Percentiles rank a stretch among this genome's conserved stretches.
These are phyloP conservation scores for Saccharomycopsis vini DNA, from an alignment of 805 yeast species.

Conservation along the genomic window DNA sequence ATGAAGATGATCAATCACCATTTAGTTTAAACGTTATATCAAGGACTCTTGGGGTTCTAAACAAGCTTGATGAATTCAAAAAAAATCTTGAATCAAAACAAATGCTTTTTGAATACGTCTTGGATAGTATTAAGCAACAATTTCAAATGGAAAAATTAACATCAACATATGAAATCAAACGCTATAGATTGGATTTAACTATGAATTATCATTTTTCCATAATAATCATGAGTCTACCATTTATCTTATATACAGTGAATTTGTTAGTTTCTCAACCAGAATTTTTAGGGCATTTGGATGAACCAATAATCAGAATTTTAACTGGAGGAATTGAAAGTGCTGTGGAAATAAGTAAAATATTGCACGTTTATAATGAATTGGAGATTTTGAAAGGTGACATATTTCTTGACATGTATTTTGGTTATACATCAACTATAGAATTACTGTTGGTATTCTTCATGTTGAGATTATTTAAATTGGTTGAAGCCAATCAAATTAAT, in stretches of 20 bases:
- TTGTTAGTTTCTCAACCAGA: conserved; percentile 25
- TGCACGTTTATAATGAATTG: conserved; percentile 28
- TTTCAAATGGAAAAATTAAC: conserved; percentile 23
- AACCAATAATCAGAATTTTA: conserved; percentile 33
- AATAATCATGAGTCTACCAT: conserved; percentile 35
- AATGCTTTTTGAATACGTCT: conserved; percentile 1
- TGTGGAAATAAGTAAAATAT: conserved; percentile 30
- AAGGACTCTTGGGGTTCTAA: conserved; percentile 31
- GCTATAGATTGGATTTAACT: conserved; percentile 35
- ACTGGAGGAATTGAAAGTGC: conserved; percentile 35
- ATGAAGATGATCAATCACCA: conserved; percentile 27
- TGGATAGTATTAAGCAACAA: conserved; percentile 26
- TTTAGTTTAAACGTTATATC: conserved; percentile 33
- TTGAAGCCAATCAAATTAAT: conserved; percentile 8
- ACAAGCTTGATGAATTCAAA: conserved; percentile 29
- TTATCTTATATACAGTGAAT: conserved; percentile 32
- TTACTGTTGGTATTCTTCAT: conserved; percentile 34
- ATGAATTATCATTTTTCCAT: conserved; percentile 34
- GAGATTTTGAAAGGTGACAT: conserved; percentile 37
- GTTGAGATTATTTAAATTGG: conserved; percentile 9
- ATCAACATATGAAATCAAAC: conserved; percentile 20
- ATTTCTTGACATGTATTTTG: conserved; percentile 36
- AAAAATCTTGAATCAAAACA: conserved; percentile 24
- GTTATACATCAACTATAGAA: conserved; percentile 35
- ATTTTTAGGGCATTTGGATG: conserved; percentile 30